Evolutionary conservation across 805 yeast genomes (phyloP).

Genomic region (Ogataea neopini): DNA sequence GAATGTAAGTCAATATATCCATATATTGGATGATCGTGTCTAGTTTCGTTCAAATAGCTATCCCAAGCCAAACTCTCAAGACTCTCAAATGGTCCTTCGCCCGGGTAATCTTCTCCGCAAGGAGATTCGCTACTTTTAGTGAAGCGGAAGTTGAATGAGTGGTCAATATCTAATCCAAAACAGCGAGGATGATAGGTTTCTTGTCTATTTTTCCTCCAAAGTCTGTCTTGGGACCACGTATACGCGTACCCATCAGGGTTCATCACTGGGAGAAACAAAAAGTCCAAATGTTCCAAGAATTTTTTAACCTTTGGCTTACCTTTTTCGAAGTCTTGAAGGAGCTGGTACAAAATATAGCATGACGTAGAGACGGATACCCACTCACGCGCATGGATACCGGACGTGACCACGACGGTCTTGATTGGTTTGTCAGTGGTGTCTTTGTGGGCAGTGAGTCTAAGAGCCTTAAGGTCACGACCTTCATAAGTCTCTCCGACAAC

Average conservation of each 20-base stretch:
- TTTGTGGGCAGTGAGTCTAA: constrained; percentile 58
- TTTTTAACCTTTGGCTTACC: constrained; percentile 41
- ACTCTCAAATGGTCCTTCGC: constrained; percentile 70
- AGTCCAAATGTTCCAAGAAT: constrained; percentile 61
- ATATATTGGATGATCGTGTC: constrained; percentile 56
- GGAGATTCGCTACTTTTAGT: constrained; percentile 59
- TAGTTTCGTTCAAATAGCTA: constrained; percentile 48
- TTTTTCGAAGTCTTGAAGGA: constrained; percentile 48
- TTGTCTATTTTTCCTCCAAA: constrained; percentile 91
- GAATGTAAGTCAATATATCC: constrained; percentile 86
- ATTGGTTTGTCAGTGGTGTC: constrained; percentile 35
- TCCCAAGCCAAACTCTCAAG: constrained; percentile 55
- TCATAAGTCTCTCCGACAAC: constrained; percentile 75
- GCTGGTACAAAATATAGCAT: constrained; percentile 52
- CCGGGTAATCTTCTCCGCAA: constrained; percentile 83
- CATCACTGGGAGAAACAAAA: constrained; percentile 76
- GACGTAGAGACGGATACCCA: constrained; percentile 80
- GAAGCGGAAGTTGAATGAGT: constrained; percentile 78
- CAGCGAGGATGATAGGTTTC: constrained; percentile 66
- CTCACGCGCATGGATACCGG: constrained; percentile 89
- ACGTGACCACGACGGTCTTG: constrained; percentile 72
- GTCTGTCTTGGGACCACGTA: constrained; percentile 75
- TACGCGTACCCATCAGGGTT: constrained; percentile 92
- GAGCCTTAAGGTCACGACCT: constrained; percentile 66
- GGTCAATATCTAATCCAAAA: constrained; percentile 84